These are phyloP conservation scores for Nemania abortiva DNA, from an alignment of 2,329 filamentous ascomycete genomes.

Conservation along the genomic window DNA sequence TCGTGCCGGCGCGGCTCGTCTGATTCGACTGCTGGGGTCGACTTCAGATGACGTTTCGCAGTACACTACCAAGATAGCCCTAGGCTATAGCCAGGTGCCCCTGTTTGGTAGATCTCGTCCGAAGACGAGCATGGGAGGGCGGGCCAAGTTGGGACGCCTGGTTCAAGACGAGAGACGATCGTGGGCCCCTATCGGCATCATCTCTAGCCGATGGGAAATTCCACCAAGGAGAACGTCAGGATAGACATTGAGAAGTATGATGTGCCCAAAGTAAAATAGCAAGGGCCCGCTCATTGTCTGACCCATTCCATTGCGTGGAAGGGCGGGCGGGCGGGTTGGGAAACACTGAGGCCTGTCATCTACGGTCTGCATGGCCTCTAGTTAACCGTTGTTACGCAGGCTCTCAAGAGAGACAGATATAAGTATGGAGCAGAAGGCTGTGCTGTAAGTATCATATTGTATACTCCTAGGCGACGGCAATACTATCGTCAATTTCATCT, in stretches of 20 bases:
- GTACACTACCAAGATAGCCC: constrained; percentile 31
- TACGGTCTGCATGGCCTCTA: background rate
- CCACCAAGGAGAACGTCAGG: constrained; percentile 15
- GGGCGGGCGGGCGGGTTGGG: background rate
- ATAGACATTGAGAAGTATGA: constrained; percentile 21
- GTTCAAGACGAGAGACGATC: constrained; percentile 11
- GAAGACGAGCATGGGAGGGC: constrained; percentile 36
- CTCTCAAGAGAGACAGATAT: background rate
- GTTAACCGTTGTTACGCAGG: background rate
- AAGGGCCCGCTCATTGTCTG: constrained; percentile 18
- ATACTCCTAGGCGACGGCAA: background rate
- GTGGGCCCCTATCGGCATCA: constrained; percentile 29
- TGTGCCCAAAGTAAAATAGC: constrained; percentile 12
- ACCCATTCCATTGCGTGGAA: constrained; percentile 6
- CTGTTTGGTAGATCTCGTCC: constrained; percentile 47
- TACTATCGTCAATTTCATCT: background rate
- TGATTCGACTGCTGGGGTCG: constrained; percentile 38
- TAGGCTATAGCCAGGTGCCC: constrained; percentile 26
- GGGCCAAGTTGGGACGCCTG: constrained; percentile 21
- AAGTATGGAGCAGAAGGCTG: background rate
- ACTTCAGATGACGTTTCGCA: constrained; percentile 46
- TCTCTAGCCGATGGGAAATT: constrained; percentile 25
- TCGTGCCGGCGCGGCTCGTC: constrained; percentile 30
- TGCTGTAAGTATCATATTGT: background rate
- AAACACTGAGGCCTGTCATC: background rate